A percentile compares a stretch with the other conserved stretches of the same genome.
Evolutionary conservation across 2,329 filamentous ascomycete species (phyloP).

Genomic region (Colletotrichum nymphaeae): DNA sequence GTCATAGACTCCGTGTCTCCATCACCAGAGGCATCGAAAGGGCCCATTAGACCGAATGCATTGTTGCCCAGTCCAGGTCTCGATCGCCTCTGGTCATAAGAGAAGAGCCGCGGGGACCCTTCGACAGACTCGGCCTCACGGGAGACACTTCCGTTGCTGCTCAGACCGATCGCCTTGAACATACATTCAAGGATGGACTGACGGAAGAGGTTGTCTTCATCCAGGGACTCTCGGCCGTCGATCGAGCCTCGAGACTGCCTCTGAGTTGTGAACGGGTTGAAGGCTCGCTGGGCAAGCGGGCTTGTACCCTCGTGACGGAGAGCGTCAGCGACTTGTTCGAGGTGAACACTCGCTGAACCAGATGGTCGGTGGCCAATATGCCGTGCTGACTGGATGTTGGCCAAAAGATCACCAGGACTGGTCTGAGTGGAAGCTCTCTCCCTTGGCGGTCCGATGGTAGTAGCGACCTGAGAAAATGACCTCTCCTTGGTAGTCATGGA

Average conservation of each 20-base stretch:
- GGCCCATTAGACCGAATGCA: conserved; percentile 91
- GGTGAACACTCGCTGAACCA: conserved; percentile 42
- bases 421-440: conserved; percentile 58
- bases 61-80: conserved; percentile 81
- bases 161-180: conserved; percentile 91
- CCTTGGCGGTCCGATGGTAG: conserved; percentile 52
- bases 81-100: conserved; percentile 83
- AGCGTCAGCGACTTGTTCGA: conserved; percentile 43
- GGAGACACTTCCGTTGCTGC: conserved; percentile 72
- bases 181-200: conserved; percentile 94
- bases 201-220: conserved; percentile 90
- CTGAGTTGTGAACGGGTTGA: conserved; percentile 68
- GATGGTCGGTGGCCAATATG: conserved; percentile 61
- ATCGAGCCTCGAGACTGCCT: conserved; percentile 61
- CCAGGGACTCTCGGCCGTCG: conserved; percentile 82
- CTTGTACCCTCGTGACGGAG: conserved; percentile 52
- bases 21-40: conserved; percentile 81
- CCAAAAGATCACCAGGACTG: conserved; percentile 82
- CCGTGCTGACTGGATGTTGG: conserved; percentile 79
- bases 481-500: conserved; percentile 64
- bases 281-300: conserved; percentile 61
- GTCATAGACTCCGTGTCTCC: conserved; percentile 89
- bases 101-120: conserved; percentile 85
- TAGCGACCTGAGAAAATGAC: conserved; percentile 55
- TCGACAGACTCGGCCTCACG: conserved; percentile 81